Base-by-base conservation (phyloP, 768 basidiomycete species). In the Pleurotus djamor region DNA sequence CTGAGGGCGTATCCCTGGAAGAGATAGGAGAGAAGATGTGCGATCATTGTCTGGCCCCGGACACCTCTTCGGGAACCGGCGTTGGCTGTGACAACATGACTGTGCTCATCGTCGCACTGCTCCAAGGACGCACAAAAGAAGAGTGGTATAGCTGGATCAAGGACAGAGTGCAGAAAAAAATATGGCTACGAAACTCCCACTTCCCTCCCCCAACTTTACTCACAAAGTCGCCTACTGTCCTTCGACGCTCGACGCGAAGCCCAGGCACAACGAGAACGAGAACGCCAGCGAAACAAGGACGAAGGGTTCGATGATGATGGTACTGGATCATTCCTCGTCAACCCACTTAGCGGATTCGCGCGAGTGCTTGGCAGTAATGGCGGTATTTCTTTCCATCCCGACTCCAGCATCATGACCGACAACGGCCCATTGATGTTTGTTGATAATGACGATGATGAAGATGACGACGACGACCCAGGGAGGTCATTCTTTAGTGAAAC, bases 41-140 rank as follows among this genome's bases (percentile, higher is more conserved):
- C 73, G 90, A 93, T 60, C 88, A 91, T 65, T 98, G 97, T 68
- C 82, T 98, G 49, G 96, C 97, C 21, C 96, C 96, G 1, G 94
- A 97, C 70, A 92, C 92, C 1, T 88, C 89, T 21, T 91, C 91
- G 37, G 92, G 92, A 50, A 86, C 86, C 47, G 97, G 97, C 10
- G 92, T 98, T 63, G 97, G 97, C 16, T 98, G 96, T 71, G 97
- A 99, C 76, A 98, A 99, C 77, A 99, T 99, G 97, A 99, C 97
- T 0, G 78, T 97, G 51, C 82, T 98, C 65, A 84, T 99, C 55
- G 83, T 98, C 59, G 97, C 93, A 5, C 72, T 99, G 48, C 82
- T 96, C 35, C 83, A 91, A 62, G 96, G 92, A 43, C 86, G 87
- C 60, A 91, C 93, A n/a, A 85, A 88, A 71, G 89, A 92, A 63